Evolutionary conservation across 2,329 filamentous ascomycete species (phyloP).

Genomic region (Aspergillus sp.): DNA sequence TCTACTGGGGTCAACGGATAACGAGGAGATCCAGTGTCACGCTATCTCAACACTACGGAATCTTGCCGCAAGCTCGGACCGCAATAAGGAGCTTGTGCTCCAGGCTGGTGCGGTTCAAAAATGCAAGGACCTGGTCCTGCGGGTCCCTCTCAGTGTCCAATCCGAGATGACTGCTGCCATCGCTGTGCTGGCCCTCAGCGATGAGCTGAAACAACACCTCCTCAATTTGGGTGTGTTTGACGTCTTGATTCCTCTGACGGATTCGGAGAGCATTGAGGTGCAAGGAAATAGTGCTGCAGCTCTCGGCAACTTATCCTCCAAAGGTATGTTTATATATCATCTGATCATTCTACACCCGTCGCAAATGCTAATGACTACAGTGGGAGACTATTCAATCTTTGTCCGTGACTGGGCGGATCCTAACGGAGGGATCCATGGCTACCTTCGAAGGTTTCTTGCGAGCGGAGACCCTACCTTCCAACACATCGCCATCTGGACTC

Average conservation of each 20-base stretch:
- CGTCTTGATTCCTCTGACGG: constrained; percentile 89
- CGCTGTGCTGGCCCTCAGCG: constrained; percentile 88
- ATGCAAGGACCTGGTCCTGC: constrained; percentile 92
- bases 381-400: constrained; percentile 95
- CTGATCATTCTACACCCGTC: not conserved
- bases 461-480: constrained; percentile 97
- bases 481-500: constrained; percentile 97
- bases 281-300: constrained; percentile 97
- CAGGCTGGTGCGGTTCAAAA: constrained; percentile 97
- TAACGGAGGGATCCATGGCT: constrained; percentile 90
- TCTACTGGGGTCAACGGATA: constrained; percentile 88
- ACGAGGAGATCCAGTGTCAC: constrained; percentile 98
- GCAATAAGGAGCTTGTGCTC: constrained; percentile 95
- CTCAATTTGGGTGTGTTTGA: constrained; percentile 92
- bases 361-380: constrained; percentile 45
- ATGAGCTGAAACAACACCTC: constrained; percentile 89
- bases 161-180: constrained; percentile 99
- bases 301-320: constrained; percentile 90
- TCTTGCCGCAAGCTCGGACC: constrained; percentile 90
- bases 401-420: constrained; percentile 91
- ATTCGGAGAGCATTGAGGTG: constrained; percentile 93
- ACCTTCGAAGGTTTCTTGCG: constrained; percentile 84
- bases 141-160: constrained; percentile 90
- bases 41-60: constrained; percentile 96
- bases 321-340: constrained; percentile 58